Percentiles rank a stretch among this genome's conserved stretches.
Evolutionary conservation across 78 protist species (phyloP).

Genomic region (Cavenderia fasciculata): DNA sequence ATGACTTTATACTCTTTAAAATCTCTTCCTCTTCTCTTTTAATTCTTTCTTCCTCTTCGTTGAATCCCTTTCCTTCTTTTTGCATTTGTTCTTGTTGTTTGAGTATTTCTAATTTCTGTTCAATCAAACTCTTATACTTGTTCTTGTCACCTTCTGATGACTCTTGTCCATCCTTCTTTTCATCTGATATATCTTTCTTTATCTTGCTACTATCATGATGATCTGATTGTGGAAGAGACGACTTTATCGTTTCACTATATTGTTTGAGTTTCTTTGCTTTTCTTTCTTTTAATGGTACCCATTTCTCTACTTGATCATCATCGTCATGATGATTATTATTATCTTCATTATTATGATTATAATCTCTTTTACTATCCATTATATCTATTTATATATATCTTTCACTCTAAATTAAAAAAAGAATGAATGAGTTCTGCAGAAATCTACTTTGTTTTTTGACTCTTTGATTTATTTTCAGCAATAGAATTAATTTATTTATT

Average conservation of each 20-base stretch:
- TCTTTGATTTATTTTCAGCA: no score
- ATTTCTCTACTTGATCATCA: conserved; percentile 13
- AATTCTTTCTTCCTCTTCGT: not conserved
- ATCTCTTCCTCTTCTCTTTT: conserved; percentile 59
- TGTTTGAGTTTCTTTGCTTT: conserved; percentile 11
- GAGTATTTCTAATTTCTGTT: conserved; percentile 53
- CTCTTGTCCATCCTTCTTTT: not conserved
- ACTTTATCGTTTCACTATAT: not conserved
- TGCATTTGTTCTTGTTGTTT: conserved; percentile 2
- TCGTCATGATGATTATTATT: not conserved
- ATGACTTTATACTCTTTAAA: conserved; percentile 14
- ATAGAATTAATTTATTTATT: no score
- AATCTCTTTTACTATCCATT: no score
- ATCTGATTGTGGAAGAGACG: not conserved
- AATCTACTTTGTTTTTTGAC: no score
- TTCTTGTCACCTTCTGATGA: not conserved
- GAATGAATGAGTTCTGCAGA: no score
- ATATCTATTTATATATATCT: no score
- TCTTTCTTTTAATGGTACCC: conserved; percentile 69
- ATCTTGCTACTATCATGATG: not conserved
- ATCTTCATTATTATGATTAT: no score
- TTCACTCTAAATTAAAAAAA: no score
- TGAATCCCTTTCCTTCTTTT: not conserved
- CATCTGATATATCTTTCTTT: not conserved
- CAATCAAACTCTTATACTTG: conserved; percentile 24